Percentiles rank a stretch among this genome's conserved stretches.
phyloP scores from a whole-genome alignment of 192 early-diverging fungal genomes.

The Diversispora epigaea region DNA sequence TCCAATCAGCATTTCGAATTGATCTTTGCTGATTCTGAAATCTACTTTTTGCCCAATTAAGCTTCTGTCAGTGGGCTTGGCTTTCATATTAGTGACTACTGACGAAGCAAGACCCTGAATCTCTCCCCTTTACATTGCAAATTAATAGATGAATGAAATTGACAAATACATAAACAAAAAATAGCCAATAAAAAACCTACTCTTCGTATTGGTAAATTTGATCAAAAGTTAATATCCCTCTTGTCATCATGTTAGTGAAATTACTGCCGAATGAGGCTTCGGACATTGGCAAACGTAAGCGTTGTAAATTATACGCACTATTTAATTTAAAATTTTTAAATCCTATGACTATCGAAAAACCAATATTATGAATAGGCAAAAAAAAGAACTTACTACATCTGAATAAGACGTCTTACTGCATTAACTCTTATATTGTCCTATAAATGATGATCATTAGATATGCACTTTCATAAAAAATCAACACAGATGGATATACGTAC shows the following conservation, averaged over 20 bases:
- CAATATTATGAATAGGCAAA: neutral
- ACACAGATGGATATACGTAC: neutral
- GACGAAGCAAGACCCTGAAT: conserved; percentile 12
- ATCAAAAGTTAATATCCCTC: conserved; percentile 19
- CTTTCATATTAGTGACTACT: neutral
- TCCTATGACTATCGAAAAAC: neutral
- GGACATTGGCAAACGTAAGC: neutral
- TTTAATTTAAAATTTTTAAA: conserved; percentile 1
- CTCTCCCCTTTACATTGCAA: conserved; percentile 11
- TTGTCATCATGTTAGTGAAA: conserved; percentile 11
- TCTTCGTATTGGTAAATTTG: conserved; percentile 11
- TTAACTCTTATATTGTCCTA: conserved; percentile 26
- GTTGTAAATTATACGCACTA: conserved; percentile 18
- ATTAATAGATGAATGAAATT: neutral
- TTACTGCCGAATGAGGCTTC: conserved; percentile 8
- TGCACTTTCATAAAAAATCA: conserved; percentile 14
- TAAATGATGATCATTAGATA: conserved; percentile 21
- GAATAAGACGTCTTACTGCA: conserved; percentile 6
- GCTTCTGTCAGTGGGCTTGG: conserved; percentile 14
- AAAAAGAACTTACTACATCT: conserved; percentile 23
- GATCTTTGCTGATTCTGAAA: neutral
- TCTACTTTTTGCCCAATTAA: conserved; percentile 5
- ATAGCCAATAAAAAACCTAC: conserved; percentile 16
- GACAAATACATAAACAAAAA: conserved; percentile 14
- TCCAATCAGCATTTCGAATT: conserved; percentile 4